Evolutionary conservation across 164 flowering plant genomes (phyloP).

Genomic region (Kingdonia uniflora): DNA sequence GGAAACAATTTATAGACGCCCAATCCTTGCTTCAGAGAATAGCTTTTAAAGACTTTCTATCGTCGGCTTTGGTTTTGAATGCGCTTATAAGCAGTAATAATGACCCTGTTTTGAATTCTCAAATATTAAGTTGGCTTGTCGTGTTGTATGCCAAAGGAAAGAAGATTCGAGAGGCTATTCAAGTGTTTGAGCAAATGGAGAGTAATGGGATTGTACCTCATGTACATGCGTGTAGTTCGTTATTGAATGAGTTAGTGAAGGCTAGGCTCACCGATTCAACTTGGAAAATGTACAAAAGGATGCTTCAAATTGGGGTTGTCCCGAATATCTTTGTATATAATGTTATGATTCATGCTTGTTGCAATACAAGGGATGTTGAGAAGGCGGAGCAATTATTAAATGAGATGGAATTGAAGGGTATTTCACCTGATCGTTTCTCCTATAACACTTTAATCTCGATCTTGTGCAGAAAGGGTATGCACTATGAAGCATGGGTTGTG

Average conservation of each 20-base stretch:
- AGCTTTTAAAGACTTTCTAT: slow-evolving; percentile 45
- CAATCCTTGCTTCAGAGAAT: slow-evolving; percentile 55
- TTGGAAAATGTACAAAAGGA: slow-evolving; percentile 65
- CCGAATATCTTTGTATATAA: slow-evolving; percentile 66
- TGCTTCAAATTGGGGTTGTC: slow-evolving; percentile 49
- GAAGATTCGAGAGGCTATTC: slow-evolving; percentile 62
- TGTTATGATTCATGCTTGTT: slow-evolving; percentile 85
- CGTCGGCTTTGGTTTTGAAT: slow-evolving; percentile 58
- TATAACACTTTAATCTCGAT: slow-evolving; percentile 72
- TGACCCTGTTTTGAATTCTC: slow-evolving; percentile 49
- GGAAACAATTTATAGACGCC: slow-evolving; percentile 45
- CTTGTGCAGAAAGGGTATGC: slow-evolving; percentile 79
- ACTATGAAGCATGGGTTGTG: slow-evolving; percentile 69
- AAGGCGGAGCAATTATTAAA: slow-evolving; percentile 51
- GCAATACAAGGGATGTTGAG: slow-evolving; percentile 61
- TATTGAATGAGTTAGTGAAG: slow-evolving; percentile 61
- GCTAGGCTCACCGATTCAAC: slow-evolving; percentile 48
- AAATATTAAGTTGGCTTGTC: slow-evolving; percentile 79
- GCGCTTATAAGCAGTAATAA: slow-evolving; percentile 27
- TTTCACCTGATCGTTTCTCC: slow-evolving; percentile 59
- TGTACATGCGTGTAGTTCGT: slow-evolving; percentile 67
- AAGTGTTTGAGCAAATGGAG: slow-evolving; percentile 74
- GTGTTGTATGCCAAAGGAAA: slow-evolving; percentile 50
- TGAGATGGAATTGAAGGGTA: slow-evolving; percentile 52
- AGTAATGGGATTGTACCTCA: slow-evolving; percentile 43